Evolutionary conservation across 176 grass and related monocot genomes (phyloP), one percentile per base, ranked within the genome.

Genomic region (Eragrostis curvula): DNA sequence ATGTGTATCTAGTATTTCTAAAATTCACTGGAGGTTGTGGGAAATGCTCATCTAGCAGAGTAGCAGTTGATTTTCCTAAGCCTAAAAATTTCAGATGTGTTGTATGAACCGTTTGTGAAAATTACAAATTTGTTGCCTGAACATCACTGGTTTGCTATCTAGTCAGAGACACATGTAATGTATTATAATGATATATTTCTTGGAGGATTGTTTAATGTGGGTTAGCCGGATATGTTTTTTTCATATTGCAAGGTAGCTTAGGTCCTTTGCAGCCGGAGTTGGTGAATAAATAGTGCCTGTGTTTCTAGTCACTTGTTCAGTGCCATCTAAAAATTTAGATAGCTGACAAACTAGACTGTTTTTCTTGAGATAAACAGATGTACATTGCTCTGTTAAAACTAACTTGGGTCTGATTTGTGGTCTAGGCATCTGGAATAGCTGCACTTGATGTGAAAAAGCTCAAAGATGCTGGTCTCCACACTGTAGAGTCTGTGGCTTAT

Each of bases 361-460:
- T 74, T 67, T 50, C 39, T 85, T 47, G 25, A 55, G 63, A 42
- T 12, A 76, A n/a, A 6, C 43, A 23, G 14, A 11, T 62, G 53
- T 16, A 3, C 18, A 81, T 36, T 44, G 32, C 9, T 71, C 13
- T 72, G 24, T 18, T 84, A 30, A 41, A 25, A 51, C 56, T 80
- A 58, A 84, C 3, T 30, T 43, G 71, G 0, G 67, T 8, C 10
- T 74, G 5, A 63, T 91, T 84, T 85, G 1, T 68, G 81, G n/a
- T 77, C 5, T 56, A 96, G 96, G 87, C 93, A 62, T 99, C 93
- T 80, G 93, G 93, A 70, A 94, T 99, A 74, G 96, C 89, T 70
- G 89, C 93, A 23, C n/a, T 99, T 66, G 96, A 99, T 74, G 93
- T 99, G 45, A 99, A 96, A 87, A 99, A 89, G 76, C 87, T 99